These are phyloP conservation scores for Fraxinus paxiana DNA, from an alignment of 305 asterid species.

Conservation along the genomic window DNA sequence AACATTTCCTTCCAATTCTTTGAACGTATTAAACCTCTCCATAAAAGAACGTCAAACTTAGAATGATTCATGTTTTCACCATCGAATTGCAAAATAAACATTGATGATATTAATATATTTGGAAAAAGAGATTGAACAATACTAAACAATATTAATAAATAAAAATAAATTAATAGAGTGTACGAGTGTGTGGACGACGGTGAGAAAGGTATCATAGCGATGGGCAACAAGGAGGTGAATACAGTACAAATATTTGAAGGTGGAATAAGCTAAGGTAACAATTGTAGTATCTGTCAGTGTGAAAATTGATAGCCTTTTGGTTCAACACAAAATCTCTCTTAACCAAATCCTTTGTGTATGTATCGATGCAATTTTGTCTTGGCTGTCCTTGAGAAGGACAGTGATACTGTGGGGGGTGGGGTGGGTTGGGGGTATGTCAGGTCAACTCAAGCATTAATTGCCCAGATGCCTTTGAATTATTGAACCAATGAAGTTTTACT, in stretches of 20 bases:
- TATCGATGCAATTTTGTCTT: constrained; percentile 38
- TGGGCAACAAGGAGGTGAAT: background rate
- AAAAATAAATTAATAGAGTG: too few relatives aligned
- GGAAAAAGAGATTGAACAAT: background rate
- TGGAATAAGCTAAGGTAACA: background rate
- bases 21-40: background rate
- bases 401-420: constrained; percentile 28
- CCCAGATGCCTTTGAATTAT: constrained; percentile 44
- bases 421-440: constrained; percentile 32
- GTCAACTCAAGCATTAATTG: constrained; percentile 50
- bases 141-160: background rate
- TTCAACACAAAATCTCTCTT: background rate
- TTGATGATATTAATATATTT: too few relatives aligned
- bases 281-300: background rate
- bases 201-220: background rate
- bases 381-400: constrained; percentile 43
- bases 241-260: background rate
- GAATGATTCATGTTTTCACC: background rate
- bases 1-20: background rate
- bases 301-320: constrained; percentile 6
- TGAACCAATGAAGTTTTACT: constrained; percentile 23
- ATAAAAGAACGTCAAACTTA: background rate
- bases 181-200: background rate
- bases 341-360: constrained; percentile 14
- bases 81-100: too few relatives aligned